Conservation (phyloP, 2,329 filamentous ascomycete species). For the Chrysosporium queenslandicum region DNA sequence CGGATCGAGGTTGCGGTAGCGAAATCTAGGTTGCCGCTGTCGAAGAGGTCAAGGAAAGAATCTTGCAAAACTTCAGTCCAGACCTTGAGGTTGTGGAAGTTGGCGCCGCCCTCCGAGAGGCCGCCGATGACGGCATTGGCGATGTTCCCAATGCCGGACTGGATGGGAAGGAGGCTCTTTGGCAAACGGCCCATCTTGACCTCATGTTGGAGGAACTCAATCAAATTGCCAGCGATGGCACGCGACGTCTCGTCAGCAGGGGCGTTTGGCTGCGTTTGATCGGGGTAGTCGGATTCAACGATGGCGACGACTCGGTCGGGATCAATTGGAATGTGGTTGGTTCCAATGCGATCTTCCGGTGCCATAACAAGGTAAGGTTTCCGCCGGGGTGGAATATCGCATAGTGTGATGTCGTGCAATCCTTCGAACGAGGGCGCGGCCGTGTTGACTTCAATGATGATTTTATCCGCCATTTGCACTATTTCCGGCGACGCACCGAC, state of each 20-base stretch:
- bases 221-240: slow-evolving; percentile 67
- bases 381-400: slow-evolving; percentile 66
- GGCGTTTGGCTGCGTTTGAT: slow-evolving; percentile 63
- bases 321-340: slow-evolving; percentile 71
- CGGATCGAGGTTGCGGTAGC: slow-evolving; percentile 83
- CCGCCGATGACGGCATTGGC: slow-evolving; percentile 85
- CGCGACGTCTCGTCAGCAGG: slow-evolving; percentile 63
- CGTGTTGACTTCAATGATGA: slow-evolving; percentile 90
- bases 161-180: slow-evolving; percentile 64
- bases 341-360: slow-evolving; percentile 78
- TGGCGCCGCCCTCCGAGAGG: slow-evolving; percentile 58
- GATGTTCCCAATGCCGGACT: slow-evolving; percentile 87
- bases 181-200: slow-evolving; percentile 69
- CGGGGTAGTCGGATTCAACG: slow-evolving; percentile 74
- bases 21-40: slow-evolving; percentile 77
- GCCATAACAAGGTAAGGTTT: slow-evolving; percentile 81
- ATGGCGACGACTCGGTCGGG: slow-evolving; percentile 75
- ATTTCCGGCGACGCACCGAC: slow-evolving; percentile 79
- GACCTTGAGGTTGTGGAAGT: slow-evolving; percentile 79
- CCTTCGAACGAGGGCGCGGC: slow-evolving; percentile 74
- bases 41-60: slow-evolving; percentile 85
- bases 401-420: slow-evolving; percentile 83
- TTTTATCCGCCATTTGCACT: slow-evolving; percentile 82
- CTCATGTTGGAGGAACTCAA: slow-evolving; percentile 80
- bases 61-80: slow-evolving; percentile 93